phyloP scores from a whole-genome alignment of 83 land plant species.

The Thuja plicata region DNA sequence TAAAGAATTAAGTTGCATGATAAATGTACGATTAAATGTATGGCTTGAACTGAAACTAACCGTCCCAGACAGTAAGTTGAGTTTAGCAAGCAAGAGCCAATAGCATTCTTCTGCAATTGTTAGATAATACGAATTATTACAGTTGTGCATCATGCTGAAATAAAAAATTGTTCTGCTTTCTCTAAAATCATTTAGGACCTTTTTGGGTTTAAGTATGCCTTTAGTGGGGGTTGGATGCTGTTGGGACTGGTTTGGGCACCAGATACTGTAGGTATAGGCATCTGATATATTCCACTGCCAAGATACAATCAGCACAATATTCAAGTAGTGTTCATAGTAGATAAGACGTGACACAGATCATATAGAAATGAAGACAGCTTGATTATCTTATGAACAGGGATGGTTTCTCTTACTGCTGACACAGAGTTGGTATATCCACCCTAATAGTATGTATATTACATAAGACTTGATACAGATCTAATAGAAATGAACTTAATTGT shows the following conservation, averaged over 20 bases:
- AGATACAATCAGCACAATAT: background rate
- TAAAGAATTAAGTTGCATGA: background rate
- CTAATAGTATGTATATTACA: too few relatives aligned
- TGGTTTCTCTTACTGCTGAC: too few relatives aligned
- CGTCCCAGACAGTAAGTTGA: background rate
- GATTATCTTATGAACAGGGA: too few relatives aligned
- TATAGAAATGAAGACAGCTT: background rate
- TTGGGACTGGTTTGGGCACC: background rate
- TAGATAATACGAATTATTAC: background rate
- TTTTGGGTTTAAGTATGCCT: constrained; percentile 1
- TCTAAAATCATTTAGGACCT: background rate
- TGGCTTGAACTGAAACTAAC: background rate
- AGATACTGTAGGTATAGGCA: background rate
- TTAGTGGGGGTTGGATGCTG: background rate
- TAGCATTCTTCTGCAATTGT: background rate
- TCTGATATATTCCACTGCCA: background rate
- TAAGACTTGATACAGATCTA: too few relatives aligned
- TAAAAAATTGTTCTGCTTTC: background rate
- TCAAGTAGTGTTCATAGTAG: background rate
- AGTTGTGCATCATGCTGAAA: background rate
- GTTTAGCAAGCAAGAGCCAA: background rate
- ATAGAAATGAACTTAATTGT: too few relatives aligned
- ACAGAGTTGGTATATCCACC: too few relatives aligned
- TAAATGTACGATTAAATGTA: background rate
- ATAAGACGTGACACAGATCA: background rate